phyloP scores from a whole-genome alignment of 2,329 filamentous ascomycete genomes.

The Dothidotthia symphoricarpi region DNA sequence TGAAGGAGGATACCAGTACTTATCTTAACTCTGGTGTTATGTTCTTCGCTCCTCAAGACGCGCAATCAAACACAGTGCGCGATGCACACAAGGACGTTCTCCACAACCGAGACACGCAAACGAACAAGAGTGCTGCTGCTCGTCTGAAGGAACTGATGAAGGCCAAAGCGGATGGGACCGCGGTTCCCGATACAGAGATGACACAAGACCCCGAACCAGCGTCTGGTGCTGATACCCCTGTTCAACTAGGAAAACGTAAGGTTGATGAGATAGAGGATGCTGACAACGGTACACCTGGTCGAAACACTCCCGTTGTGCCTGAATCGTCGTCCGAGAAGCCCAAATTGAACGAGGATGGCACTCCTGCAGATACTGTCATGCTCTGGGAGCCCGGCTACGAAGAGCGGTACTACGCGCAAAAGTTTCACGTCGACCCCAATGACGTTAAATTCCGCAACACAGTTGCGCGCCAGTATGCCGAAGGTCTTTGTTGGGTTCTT shows the following conservation, averaged over 20 bases:
- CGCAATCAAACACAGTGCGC: constrained; percentile 39
- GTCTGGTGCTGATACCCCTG: constrained; percentile 43
- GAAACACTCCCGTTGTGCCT: constrained; percentile 54
- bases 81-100: constrained; percentile 84
- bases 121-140: constrained; percentile 93
- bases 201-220: constrained; percentile 24
- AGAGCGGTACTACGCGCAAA: constrained; percentile 95
- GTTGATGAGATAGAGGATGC: constrained; percentile 66
- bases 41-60: constrained; percentile 40
- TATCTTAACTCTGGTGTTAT: constrained; percentile 36
- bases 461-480: constrained; percentile 87
- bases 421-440: constrained; percentile 79
- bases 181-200: constrained; percentile 26
- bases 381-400: constrained; percentile 96
- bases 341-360: constrained; percentile 52
- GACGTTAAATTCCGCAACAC: constrained; percentile 84
- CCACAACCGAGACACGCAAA: constrained; percentile 68
- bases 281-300: constrained; percentile 59
- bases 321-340: constrained; percentile 48
- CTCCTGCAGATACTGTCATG: constrained; percentile 75
- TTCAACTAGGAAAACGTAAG: constrained; percentile 72
- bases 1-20: constrained; percentile 38
- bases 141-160: constrained; percentile 73
- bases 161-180: constrained; percentile 37
- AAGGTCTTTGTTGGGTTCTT: constrained; percentile 92